A percentile compares a stretch with the other conserved stretches of the same genome.
Conservation (phyloP, 2,329 filamentous ascomycete species). For the Stagonosporopsis rhizophila region DNA sequence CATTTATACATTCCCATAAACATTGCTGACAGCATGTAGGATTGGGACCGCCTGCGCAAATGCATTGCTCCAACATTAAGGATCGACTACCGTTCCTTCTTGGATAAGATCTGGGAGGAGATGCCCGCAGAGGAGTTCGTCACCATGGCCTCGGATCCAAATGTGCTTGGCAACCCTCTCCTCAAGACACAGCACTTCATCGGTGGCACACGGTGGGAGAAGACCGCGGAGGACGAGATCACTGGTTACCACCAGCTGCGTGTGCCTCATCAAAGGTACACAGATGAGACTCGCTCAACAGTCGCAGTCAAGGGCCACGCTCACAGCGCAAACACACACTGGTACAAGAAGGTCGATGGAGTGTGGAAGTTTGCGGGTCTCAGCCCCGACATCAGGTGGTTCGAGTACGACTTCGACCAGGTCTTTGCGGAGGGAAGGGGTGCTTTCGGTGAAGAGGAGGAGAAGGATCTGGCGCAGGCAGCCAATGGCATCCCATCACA, state of each 20-base stretch:
- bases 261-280: constrained; percentile 65
- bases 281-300: constrained; percentile 54
- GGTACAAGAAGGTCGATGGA: constrained; percentile 65
- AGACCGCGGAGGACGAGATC: constrained; percentile 57
- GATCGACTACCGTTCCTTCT: constrained; percentile 72
- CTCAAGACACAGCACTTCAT: constrained; percentile 66
- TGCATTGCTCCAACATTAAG: constrained; percentile 68
- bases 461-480: constrained; percentile 27
- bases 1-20: neutral
- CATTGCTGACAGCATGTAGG: constrained; percentile 37
- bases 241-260: constrained; percentile 64
- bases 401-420: constrained; percentile 64
- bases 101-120: constrained; percentile 62
- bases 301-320: constrained; percentile 64
- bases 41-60: constrained; percentile 66
- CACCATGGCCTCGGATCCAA: constrained; percentile 59
- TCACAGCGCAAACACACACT: constrained; percentile 61
- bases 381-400: constrained; percentile 62
- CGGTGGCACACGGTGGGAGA: constrained; percentile 61
- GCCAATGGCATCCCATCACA: constrained; percentile 48
- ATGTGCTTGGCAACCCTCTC: constrained; percentile 61
- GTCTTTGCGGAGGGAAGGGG: constrained; percentile 59
- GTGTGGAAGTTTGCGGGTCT: constrained; percentile 66
- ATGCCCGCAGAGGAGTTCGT: constrained; percentile 64
- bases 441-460: constrained; percentile 53